Evolutionary conservation across 371 early-diverging fungal genomes (phyloP), one percentile per base, ranked within the genome.

Genomic region (Apophysomyces variabilis): DNA sequence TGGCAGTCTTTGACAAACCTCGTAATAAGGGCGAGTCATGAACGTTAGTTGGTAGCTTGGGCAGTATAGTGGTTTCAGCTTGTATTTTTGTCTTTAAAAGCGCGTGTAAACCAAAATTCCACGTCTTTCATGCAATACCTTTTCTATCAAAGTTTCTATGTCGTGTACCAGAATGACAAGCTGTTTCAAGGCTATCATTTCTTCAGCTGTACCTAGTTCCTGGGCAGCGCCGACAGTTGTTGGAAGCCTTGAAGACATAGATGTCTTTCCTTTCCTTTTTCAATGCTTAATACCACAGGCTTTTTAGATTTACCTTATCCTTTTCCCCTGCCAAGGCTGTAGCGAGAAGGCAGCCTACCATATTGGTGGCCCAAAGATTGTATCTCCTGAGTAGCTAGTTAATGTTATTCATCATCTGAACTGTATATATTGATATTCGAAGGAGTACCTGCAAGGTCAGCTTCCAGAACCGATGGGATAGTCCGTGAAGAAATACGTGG

Each of bases 401-500:
- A 58, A 62, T 9, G 7, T 21, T 21, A 50, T 50, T n/a, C 8
- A 36, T 57, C 16, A 32, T 16, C 21, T 18, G 21, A 21, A 21
- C 7, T 5, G 8, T 4, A 21, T 16, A 18, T 16, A 9, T 16
- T 21, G 11, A 16, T 16, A 50, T 18, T 50, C 9, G 3, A 50
- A 50, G 21, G 16, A 18, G 57, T 64, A 91, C 80, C 75, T 93
- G 92, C 26, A 94, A 61, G 0, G 92, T 90, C 56, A 94, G 74
- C 67, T 89, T 89, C 90, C 91, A 94, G 50, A 93, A 92, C 21
- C 87, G 80, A 68, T 85, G 79, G 0, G 89, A 78, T 7, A 92
- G 65, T 0, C 85, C 84, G 58, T 80, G 84, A 5, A 93, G 68
- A 65, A 77, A 94, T 7, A 93, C 82, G 14, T 84, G 68, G 18